A percentile compares a stretch with the other conserved stretches of the same genome.
These are phyloP conservation scores for Anthostomella pinea DNA, from an alignment of 2,329 filamentous ascomycete species.

Conservation along the genomic window DNA sequence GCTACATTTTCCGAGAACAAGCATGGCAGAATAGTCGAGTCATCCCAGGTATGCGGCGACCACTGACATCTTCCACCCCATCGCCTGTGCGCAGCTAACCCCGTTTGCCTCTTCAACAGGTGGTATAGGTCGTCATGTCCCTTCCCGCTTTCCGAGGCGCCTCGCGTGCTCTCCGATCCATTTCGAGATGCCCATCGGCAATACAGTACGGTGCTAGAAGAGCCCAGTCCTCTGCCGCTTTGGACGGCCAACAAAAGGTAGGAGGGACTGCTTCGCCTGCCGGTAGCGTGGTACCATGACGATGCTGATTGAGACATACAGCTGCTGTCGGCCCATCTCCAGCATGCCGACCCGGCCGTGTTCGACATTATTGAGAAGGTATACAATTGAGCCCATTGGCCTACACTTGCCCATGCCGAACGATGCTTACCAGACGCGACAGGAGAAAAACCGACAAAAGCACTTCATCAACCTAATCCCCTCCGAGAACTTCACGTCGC, in stretches of 20 bases:
- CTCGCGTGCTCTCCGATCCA: slow-evolving; percentile 43
- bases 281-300: no score
- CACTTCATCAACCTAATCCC: slow-evolving; percentile 98
- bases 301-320: slow-evolving; percentile 35
- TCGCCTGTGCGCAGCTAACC: no score
- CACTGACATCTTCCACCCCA: no score
- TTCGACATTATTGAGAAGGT: slow-evolving; percentile 91
- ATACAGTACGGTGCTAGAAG: slow-evolving; percentile 30
- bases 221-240: slow-evolving; percentile 44
- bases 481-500: slow-evolving; percentile 93
- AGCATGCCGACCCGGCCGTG: slow-evolving; percentile 82
- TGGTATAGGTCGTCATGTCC: slow-evolving; percentile 50
- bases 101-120: no score
- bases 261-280: no score
- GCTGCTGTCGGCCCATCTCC: slow-evolving; percentile 76
- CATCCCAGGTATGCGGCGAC: no score
- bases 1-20: no score
- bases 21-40: no score
- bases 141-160: slow-evolving; percentile 46
- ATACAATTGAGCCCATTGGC: slow-evolving; percentile 12
- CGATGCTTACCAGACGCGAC: slow-evolving; percentile 9
- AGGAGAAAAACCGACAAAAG: slow-evolving; percentile 96
- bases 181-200: slow-evolving; percentile 31
- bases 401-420: slow-evolving; percentile 1
- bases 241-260: slow-evolving; percentile 61